phyloP scores from a whole-genome alignment of 2,329 filamentous ascomycete species.

The Xylogone sp. region DNA sequence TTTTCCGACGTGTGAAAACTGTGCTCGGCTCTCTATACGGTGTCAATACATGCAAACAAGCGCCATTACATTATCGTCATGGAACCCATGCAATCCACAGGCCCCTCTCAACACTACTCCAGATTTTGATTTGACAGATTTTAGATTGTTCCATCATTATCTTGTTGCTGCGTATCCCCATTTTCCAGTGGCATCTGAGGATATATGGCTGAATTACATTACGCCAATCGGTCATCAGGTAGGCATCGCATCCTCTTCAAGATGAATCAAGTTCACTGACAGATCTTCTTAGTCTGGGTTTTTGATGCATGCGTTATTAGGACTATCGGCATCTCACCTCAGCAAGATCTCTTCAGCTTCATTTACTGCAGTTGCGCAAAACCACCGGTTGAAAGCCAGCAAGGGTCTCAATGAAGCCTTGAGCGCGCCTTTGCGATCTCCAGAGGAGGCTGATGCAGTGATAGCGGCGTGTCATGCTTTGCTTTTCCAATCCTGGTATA shows the following conservation, averaged over 20 bases:
- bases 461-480: too few species aligned
- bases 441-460: slow-evolving; percentile 7
- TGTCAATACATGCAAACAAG: too few species aligned
- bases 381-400: slow-evolving; percentile 10
- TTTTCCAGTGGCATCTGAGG: slow-evolving; percentile 61
- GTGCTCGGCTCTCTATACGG: too few species aligned
- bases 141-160: slow-evolving; percentile 68
- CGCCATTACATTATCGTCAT: too few species aligned
- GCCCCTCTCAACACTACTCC: slow-evolving; percentile 18
- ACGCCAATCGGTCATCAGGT: slow-evolving; percentile 64
- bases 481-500: too few species aligned
- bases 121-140: slow-evolving; percentile 58
- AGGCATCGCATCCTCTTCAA: slow-evolving; percentile 21
- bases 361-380: slow-evolving; percentile 6
- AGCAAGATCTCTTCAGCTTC: slow-evolving; percentile 1
- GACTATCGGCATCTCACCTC: slow-evolving; percentile 13
- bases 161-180: slow-evolving; percentile 58
- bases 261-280: background rate
- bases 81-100: slow-evolving; percentile 1
- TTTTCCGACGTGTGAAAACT: too few species aligned
- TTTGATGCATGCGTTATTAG: slow-evolving; percentile 13
- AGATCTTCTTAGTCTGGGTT: slow-evolving; percentile 7
- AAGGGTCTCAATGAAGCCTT: slow-evolving; percentile 11
- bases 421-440: background rate
- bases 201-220: slow-evolving; percentile 65